Percentiles rank a stretch among this genome's conserved stretches.
phyloP scores from a whole-genome alignment of 148 eudicot species.

The Simmondsia chinensis region DNA sequence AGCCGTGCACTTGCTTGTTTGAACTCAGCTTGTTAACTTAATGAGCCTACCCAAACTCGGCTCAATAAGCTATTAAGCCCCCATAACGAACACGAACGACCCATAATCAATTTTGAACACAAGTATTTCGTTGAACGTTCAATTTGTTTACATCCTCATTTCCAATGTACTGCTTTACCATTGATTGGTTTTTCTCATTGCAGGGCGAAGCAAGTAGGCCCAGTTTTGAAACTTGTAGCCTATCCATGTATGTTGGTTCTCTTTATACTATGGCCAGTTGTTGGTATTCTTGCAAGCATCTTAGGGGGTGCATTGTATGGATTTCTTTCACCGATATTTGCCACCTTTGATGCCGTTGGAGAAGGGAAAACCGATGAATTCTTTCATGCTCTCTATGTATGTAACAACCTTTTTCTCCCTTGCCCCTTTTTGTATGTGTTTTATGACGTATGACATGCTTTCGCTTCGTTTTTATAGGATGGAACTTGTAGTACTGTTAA shows the following conservation, averaged over 20 bases:
- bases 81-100: too few relatives aligned
- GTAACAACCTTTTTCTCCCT: conserved; percentile 11
- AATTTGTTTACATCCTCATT: too few relatives aligned
- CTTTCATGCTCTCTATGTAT: conserved; percentile 58
- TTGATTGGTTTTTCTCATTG: conserved; percentile 2
- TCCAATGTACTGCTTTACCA: not conserved
- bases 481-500: conserved; percentile 70
- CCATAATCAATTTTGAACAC: too few relatives aligned
- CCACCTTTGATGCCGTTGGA: conserved; percentile 82
- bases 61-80: too few relatives aligned
- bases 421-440: not conserved
- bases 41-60: too few relatives aligned
- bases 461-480: conserved; percentile 42
- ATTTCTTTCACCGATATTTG: conserved; percentile 75
- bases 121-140: too few relatives aligned
- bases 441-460: conserved; percentile 3
- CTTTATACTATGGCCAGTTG: conserved; percentile 56
- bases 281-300: conserved; percentile 46
- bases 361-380: conserved; percentile 61
- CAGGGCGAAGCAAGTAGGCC: conserved; percentile 81
- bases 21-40: too few relatives aligned
- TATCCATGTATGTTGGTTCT: conserved; percentile 29
- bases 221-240: conserved; percentile 66
- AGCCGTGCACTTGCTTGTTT: too few relatives aligned
- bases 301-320: conserved; percentile 74